Percentiles rank a stretch among this genome's conserved stretches.
These are phyloP conservation scores for Amaranthus palmeri DNA, from an alignment of 148 eudicot species.

Conservation along the genomic window DNA sequence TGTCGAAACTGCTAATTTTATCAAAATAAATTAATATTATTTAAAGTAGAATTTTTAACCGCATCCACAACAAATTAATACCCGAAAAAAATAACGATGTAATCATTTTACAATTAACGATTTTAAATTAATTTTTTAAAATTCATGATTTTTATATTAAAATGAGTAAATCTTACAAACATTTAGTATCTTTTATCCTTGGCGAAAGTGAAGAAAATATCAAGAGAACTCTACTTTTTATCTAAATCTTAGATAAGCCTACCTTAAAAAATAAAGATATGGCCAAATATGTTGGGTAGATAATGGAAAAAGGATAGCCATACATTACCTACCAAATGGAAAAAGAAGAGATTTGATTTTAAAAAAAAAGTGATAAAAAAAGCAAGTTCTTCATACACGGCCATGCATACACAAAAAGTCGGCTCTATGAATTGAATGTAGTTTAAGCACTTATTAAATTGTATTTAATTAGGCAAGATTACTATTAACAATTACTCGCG, in stretches of 20 bases:
- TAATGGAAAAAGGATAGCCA: background rate
- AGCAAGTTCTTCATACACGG: background rate
- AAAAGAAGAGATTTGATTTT: background rate
- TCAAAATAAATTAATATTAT: no score
- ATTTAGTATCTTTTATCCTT: background rate
- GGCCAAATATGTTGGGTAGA: constrained; percentile 6
- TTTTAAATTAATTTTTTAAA: no score
- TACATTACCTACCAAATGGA: constrained; percentile 6
- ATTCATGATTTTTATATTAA: no score
- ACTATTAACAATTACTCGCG: constrained; percentile 1
- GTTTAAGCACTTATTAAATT: constrained; percentile 3
- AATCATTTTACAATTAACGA: no score
- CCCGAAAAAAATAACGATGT: no score
- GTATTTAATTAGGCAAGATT: constrained; percentile 14
- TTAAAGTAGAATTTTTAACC: no score
- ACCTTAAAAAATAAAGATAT: constrained; percentile 1
- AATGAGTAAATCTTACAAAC: no score
- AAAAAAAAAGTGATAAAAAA: background rate
- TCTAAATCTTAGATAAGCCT: background rate
- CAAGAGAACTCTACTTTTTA: background rate
- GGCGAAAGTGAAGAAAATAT: background rate
- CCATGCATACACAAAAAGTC: constrained; percentile 12
- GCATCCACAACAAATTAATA: no score
- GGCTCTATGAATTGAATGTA: constrained; percentile 15
- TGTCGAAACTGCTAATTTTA: no score